phyloP scores from a whole-genome alignment of 345 rosid genomes.

The Camelina hispida region DNA sequence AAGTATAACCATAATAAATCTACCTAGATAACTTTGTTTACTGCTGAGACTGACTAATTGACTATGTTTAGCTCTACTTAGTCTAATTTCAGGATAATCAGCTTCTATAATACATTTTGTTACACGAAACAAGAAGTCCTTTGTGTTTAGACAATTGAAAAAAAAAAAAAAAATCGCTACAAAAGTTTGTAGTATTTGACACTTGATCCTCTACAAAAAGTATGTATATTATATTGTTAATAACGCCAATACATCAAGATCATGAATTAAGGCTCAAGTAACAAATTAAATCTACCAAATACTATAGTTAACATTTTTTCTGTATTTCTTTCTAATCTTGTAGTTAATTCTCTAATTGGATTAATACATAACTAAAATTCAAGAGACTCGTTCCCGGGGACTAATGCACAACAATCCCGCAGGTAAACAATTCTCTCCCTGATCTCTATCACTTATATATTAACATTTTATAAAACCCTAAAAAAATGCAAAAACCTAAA shows the following conservation, averaged over 20 bases:
- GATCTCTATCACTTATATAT: neutral
- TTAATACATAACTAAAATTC: neutral
- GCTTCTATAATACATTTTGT: no score
- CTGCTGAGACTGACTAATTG: neutral
- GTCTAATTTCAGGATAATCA: no score
- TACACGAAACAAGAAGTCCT: no score
- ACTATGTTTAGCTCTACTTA: neutral
- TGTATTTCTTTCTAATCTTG: neutral
- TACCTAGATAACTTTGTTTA: neutral
- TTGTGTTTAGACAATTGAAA: no score
- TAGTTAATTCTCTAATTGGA: neutral
- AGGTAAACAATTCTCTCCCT: conserved; percentile 21
- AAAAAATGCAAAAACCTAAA: neutral
- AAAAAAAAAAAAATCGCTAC: no score
- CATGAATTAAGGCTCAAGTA: neutral
- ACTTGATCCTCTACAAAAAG: no score
- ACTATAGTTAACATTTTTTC: neutral
- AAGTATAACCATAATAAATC: neutral
- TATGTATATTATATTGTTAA: neutral
- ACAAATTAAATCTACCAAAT: neutral
- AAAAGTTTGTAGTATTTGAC: neutral
- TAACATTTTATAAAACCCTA: neutral
- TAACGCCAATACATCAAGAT: neutral
- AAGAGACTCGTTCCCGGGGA: conserved; percentile 57
- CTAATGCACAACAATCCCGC: conserved; percentile 43